Base-by-base conservation (phyloP, 352 stramenopile genomes). In the Phytophthora rubi region DNA sequence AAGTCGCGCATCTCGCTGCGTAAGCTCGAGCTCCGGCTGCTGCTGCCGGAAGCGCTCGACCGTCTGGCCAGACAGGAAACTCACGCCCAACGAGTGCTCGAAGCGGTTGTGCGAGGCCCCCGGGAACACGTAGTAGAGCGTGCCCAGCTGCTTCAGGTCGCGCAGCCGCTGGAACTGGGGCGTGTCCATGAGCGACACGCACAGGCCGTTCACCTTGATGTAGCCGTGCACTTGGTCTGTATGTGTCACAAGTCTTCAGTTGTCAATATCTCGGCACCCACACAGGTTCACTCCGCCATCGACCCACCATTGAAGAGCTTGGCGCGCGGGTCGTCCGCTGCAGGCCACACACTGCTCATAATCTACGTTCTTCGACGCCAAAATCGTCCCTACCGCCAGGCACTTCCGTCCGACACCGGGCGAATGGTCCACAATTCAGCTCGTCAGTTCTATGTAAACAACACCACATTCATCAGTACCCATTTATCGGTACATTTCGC, bases 21-120 rank as follows among this genome's bases (percentile, higher is more conserved):
- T 98, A 51, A 98, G 96, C 32, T 83, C 73, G 0, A 99, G 81
- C 55, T 97, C 82, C 3, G 90, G 92, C 68, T 99, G 96, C 42
- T 89, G 77, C 26, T 79, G 59, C 30, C 84, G 79, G 68, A 99
- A 94, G n/a, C 76, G 79, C 66, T 88, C 76, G 44, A 96, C 84
- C 6, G 97, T 90, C 69, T 93, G 72, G 54, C 93, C 91, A 0
- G 96, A 96, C n/a, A 99, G 76, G 71, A 98, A 92, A 15, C 93
- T 94, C 33, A 99, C 96, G 23, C 97, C 97, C 4, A 99, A 63
- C 10, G 84, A 98, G 77, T 99, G 97, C 70, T 98, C 92, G 59
- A 99, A 99, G n/a, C 97, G 85, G 57, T 93, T 97, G 77, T 99
- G 97, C 48, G 88, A 95, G 1, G 82, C 93, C 35, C 82, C 91